A percentile compares a stretch with the other conserved stretches of the same genome.
Evolutionary conservation across 352 stramenopile genomes (phyloP).

Genomic region (Phytophthora pisi): DNA sequence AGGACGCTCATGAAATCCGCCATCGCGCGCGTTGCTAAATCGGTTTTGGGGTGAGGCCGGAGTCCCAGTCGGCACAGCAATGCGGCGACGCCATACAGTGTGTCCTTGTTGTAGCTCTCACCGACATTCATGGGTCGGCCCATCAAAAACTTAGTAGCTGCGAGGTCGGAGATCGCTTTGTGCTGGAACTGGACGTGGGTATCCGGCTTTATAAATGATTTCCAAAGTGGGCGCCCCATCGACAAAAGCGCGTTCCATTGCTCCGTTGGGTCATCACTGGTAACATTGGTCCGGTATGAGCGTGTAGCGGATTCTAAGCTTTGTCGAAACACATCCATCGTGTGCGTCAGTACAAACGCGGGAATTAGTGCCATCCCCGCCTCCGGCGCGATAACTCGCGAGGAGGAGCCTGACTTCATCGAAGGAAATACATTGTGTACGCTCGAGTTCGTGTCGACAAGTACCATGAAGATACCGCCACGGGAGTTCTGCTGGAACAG

Average conservation of each 20-base stretch:
- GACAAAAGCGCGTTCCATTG: not conserved
- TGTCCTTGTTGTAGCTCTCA: conserved; percentile 10
- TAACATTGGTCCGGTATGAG: not conserved
- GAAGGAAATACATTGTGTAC: no score
- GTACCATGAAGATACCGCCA: no score
- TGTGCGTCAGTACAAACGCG: conserved; percentile 58
- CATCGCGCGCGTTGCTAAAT: conserved; percentile 26
- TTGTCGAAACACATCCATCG: conserved; percentile 27
- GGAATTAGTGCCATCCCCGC: conserved; percentile 51
- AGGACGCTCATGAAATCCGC: conserved; percentile 38
- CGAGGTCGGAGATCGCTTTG: not conserved
- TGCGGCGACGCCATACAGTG: conserved; percentile 27
- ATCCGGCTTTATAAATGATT: not conserved
- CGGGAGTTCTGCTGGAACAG: no score
- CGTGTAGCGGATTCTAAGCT: not conserved
- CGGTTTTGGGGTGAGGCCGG: conserved; percentile 15
- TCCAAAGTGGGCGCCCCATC: not conserved
- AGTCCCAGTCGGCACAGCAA: conserved; percentile 38
- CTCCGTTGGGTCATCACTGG: not conserved
- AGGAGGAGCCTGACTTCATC: no score
- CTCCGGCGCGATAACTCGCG: no score
- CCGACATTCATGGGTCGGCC: not conserved
- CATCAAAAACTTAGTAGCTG: conserved; percentile 17
- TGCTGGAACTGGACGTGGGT: not conserved
- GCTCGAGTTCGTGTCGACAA: no score